phyloP scores from a whole-genome alignment of 225 moss, liverwort and hornwort species.

The Bryoerythrophyllum caledonicum region DNA sequence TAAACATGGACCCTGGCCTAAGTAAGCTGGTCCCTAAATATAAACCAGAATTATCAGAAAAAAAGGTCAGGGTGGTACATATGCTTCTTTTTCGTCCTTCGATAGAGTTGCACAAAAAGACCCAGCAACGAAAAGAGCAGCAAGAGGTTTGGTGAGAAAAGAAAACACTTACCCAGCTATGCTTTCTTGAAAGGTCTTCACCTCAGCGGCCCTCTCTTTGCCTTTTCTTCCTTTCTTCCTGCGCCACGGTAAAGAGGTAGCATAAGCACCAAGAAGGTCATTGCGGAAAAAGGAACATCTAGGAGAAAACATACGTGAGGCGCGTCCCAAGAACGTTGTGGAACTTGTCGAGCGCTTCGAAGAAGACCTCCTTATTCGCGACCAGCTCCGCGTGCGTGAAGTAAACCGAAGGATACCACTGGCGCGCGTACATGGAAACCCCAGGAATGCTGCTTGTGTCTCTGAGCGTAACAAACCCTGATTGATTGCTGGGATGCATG shows the following conservation, averaged over 20 bases:
- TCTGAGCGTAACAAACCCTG: constrained; percentile 28
- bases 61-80: neutral
- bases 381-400: constrained; percentile 70
- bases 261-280: neutral
- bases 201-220: constrained; percentile 62
- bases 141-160: neutral
- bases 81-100: neutral
- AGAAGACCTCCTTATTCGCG: constrained; percentile 58
- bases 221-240: constrained; percentile 66
- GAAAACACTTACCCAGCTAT: constrained; percentile 41
- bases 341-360: constrained; percentile 78
- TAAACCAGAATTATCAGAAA: neutral
- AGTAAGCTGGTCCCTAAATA: neutral
- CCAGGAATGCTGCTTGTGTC: constrained; percentile 55
- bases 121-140: neutral
- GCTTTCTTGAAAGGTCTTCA: constrained; percentile 64
- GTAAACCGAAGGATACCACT: constrained; percentile 60
- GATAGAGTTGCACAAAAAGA: too few relatives aligned
- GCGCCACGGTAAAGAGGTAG: constrained; percentile 8
- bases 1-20: too few relatives aligned
- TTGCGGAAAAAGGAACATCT: neutral
- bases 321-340: constrained; percentile 66
- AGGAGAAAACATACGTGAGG: constrained; percentile 52
- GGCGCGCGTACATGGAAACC: constrained; percentile 58
- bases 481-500: constrained; percentile 19